Evolutionary conservation across 2,329 filamentous ascomycete species (phyloP), one percentile per base, ranked within the genome.

Genomic region (Fonsecaea pedrosoi): DNA sequence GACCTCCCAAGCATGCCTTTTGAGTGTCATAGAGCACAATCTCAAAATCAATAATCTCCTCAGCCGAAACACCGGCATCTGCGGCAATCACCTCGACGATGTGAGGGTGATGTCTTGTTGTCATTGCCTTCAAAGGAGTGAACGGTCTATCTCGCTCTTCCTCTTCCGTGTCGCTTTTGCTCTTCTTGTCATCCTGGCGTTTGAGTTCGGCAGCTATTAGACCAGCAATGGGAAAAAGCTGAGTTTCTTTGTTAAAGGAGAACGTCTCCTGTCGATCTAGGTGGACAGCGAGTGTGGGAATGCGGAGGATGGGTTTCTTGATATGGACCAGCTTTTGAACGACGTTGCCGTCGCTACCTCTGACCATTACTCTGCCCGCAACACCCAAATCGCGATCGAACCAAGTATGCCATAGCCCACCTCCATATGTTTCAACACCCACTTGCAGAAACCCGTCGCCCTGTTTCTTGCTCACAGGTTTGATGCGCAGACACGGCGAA

Each of bases 11-110:
- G 76, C 89, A 92, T 0, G 94, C 88, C 76, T 94, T 91, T 76
- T 99, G 95, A 9, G 93, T 96, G 78, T 99, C 95, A 80, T 96
- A 99, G 50, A 99, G 88, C n/a, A 97, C 87, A 74, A 97, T 87
- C 81, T 99, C 95, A 74, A 99, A 99, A 80, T 99, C 95, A 57
- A 95, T 82, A 18, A 99, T 86, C 67, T 94, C 88, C 2, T 87
- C 82, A 0, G 90, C 84, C 18, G 87, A 80, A 38, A 91, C 90
- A 6, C 86, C 90, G 1, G 91, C 90, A 75, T 97, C 89, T 40
- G 89, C 83, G 35, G 95, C 94, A 71, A 99, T 90, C 54, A 97
- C 83, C 69, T 96, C 89, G 66, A 99, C 85, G 66, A 99, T 84
- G 74, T 91, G 91, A 3, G 94, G 89, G 78, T 98, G 94, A 78